A percentile compares a stretch with the other conserved stretches of the same genome.
Evolutionary conservation across 169 alveolate genomes (phyloP).

Genomic region (Perkinsus olseni): DNA sequence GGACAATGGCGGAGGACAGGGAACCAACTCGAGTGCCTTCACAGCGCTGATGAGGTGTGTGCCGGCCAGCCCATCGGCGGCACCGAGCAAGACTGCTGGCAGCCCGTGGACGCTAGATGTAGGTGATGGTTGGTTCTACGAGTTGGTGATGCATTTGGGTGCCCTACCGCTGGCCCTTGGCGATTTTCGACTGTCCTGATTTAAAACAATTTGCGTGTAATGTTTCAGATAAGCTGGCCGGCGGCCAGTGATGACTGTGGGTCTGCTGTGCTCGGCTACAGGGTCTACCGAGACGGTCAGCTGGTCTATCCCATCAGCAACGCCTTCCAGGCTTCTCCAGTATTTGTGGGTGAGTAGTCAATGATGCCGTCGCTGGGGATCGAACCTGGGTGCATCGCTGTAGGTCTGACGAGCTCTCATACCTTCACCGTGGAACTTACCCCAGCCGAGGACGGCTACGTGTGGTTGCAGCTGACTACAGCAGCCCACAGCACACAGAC

Average conservation of each 20-base stretch:
- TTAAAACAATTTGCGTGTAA: too few relatives aligned
- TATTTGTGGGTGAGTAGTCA: background rate
- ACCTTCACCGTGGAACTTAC: background rate
- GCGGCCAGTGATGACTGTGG: slow-evolving; percentile 15
- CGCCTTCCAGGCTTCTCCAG: slow-evolving; percentile 7
- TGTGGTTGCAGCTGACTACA: background rate
- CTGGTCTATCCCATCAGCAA: slow-evolving; percentile 28
- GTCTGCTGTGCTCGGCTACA: slow-evolving; percentile 19
- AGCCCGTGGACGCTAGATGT: background rate
- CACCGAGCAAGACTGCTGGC: background rate
- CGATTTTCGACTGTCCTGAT: too few relatives aligned
- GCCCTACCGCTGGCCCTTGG: too few relatives aligned
- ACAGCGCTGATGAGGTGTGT: slow-evolving; percentile 31
- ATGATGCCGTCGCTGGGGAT: background rate
- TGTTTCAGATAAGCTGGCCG: background rate
- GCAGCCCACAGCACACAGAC: background rate
- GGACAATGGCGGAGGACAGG: slow-evolving; percentile 21
- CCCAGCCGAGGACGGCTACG: background rate
- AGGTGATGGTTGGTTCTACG: background rate
- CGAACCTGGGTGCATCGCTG: background rate
- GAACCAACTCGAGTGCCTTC: slow-evolving; percentile 12
- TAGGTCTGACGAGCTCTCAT: background rate
- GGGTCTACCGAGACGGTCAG: slow-evolving; percentile 23
- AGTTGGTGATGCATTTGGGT: background rate
- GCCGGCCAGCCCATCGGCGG: background rate